Evolutionary conservation across 371 early-diverging fungal genomes (phyloP).

Genomic region (Apophysomyces ossiformis): DNA sequence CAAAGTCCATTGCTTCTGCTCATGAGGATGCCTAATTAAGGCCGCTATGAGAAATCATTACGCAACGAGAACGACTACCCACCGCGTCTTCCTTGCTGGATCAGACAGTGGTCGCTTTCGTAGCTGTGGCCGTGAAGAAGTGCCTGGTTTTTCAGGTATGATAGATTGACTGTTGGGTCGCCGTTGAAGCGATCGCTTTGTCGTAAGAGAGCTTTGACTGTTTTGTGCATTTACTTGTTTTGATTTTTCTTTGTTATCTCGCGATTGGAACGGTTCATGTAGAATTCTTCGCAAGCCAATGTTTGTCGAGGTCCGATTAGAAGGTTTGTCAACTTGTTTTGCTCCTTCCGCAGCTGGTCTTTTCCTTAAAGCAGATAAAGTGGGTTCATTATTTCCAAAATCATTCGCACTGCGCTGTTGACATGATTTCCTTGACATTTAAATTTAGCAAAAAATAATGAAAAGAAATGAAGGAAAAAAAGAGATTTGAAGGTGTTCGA

Average conservation of each 20-base stretch:
- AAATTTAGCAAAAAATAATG: background rate
- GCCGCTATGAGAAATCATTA: background rate
- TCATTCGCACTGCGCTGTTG: background rate
- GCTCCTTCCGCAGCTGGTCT: background rate
- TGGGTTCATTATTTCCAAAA: background rate
- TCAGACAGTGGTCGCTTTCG: constrained; percentile 1
- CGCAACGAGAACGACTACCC: background rate
- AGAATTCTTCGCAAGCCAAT: background rate
- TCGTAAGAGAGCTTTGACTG: background rate
- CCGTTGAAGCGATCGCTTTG: background rate
- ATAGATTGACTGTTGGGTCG: background rate
- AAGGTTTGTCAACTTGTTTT: background rate
- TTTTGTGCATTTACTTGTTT: background rate
- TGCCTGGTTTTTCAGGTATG: background rate
- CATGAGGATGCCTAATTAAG: constrained; percentile 4
- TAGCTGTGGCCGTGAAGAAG: background rate
- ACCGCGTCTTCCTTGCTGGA: constrained; percentile 4
- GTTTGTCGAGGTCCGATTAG: background rate
- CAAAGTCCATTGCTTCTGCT: constrained; percentile 73
- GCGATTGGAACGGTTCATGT: background rate
- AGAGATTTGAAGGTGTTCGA: background rate
- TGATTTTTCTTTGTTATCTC: background rate
- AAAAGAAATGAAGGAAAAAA: background rate
- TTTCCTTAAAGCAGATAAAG: background rate
- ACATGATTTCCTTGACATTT: constrained; percentile 1